A percentile compares a stretch with the other conserved stretches of the same genome.
These are phyloP conservation scores for Fusarium buharicum DNA, from an alignment of 2,329 filamentous ascomycete genomes.

Conservation along the genomic window DNA sequence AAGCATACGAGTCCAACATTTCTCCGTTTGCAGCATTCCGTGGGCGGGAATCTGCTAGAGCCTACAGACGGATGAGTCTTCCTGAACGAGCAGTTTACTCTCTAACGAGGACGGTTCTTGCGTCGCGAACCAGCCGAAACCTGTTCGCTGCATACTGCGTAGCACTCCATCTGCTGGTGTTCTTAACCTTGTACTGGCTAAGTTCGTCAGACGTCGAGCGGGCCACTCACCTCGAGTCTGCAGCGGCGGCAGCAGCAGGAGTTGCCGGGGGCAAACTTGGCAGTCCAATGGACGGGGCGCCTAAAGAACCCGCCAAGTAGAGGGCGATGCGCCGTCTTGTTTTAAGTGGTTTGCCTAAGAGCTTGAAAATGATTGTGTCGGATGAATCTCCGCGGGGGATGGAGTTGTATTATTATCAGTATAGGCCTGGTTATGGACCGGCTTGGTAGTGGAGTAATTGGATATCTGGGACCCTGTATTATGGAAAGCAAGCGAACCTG, in stretches of 20 bases:
- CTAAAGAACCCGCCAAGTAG: constrained; percentile 43
- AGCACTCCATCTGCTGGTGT: constrained; percentile 86
- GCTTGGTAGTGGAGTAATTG: constrained; percentile 25
- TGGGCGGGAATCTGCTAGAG: constrained; percentile 89
- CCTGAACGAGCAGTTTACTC: constrained; percentile 92
- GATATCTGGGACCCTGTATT: constrained; percentile 10
- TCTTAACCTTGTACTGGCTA: constrained; percentile 87
- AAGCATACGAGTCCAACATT: constrained; percentile 93
- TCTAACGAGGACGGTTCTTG: constrained; percentile 88
- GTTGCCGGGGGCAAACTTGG: constrained; percentile 53
- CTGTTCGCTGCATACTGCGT: constrained; percentile 93
- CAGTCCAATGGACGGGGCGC: constrained; percentile 44
- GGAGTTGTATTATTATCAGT: constrained; percentile 32
- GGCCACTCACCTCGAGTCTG: constrained; percentile 65
- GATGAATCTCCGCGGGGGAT: constrained; percentile 12
- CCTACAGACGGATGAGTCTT: constrained; percentile 91
- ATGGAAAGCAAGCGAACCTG: constrained; percentile 16
- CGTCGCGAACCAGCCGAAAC: constrained; percentile 90
- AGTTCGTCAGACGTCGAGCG: constrained; percentile 75
- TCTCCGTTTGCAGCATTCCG: constrained; percentile 96
- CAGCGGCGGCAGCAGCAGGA: constrained; percentile 56
- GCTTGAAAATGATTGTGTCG: constrained; percentile 15
- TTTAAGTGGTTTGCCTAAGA: constrained; percentile 27
- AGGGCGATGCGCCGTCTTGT: constrained; percentile 18
- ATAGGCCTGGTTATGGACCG: constrained; percentile 7